Evolutionary conservation across 2,329 filamentous ascomycete genomes (phyloP), one percentile per base, ranked within the genome.

Genomic region (Talaromyces sp.): DNA sequence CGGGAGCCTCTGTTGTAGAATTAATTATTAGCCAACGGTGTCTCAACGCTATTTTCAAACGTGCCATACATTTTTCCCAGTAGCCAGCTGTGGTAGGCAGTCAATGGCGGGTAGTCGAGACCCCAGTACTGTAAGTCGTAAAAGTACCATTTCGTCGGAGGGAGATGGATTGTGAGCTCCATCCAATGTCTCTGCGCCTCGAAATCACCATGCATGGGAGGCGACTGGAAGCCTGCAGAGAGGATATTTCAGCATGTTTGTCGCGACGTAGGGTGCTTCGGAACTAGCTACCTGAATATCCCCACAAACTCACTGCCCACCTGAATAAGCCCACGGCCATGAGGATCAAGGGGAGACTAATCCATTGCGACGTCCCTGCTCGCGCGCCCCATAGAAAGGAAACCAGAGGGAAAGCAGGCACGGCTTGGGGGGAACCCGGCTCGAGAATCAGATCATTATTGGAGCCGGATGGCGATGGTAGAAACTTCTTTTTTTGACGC

Each of bases 111-210:
- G 75, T 99, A 99, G 78, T 99, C 95, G 67, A 99, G 83, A 0
- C 96, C 96, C 95, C 95, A 99, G 88, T 93, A 99, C 71, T 93
- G 84, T 52, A 98, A 81, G 73, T 99, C 93, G 75, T 99, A 92
- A 72, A 96, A 96, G 76, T 99, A 99, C 95, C 96, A 99, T 75
- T 95, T 90, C 11, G 92, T 95, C 42, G 96, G 83, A 15, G 95
- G 95, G 1, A 99, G 81, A 63, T 96, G 86, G 9, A 86, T 90
- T 1, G 95, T 97, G 66, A 99, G 82, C 72, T 99, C 95, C 93
- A 99, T 96, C 95, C 95, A 99, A 76, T 99, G 95, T 69, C 95
- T 82, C 75, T 99, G 95, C 3, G 96, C 95, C 80, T 99, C 95
- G 77, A 96, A 99, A 76, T 99, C 95, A 66, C 95, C 95, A 72